A percentile compares a stretch with the other conserved stretches of the same genome.
phyloP scores from a whole-genome alignment of 2,329 filamentous ascomycete species.

The Exophiala phaeomuriformis region DNA sequence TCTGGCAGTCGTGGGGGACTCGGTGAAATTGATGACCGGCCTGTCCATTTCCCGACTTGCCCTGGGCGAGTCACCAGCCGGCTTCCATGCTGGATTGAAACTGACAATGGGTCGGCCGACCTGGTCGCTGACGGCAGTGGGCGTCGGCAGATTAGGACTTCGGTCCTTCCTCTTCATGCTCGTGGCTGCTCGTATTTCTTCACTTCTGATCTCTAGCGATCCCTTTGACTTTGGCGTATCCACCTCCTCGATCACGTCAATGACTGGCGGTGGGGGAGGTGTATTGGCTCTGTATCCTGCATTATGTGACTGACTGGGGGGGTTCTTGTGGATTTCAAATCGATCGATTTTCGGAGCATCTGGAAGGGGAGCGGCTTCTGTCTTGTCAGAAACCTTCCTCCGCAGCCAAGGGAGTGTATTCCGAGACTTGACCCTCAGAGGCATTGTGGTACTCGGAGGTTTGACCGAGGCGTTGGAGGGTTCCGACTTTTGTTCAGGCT shows the following conservation, averaged over 20 bases:
- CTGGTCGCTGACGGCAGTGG: slow-evolving; percentile 82
- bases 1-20: slow-evolving; percentile 8
- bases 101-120: slow-evolving; percentile 93
- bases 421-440: slow-evolving; percentile 53
- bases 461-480: background rate
- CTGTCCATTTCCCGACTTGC: slow-evolving; percentile 27
- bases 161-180: slow-evolving; percentile 82
- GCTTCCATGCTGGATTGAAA: slow-evolving; percentile 77
- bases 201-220: slow-evolving; percentile 72
- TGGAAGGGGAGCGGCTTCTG: slow-evolving; percentile 28
- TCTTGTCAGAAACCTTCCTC: slow-evolving; percentile 37
- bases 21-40: slow-evolving; percentile 22
- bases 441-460: slow-evolving; percentile 34
- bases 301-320: slow-evolving; percentile 74
- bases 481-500: slow-evolving; percentile 52
- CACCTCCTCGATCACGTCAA: slow-evolving; percentile 26
- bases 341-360: slow-evolving; percentile 43
- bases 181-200: slow-evolving; percentile 84
- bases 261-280: slow-evolving; percentile 26
- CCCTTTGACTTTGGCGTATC: slow-evolving; percentile 57
- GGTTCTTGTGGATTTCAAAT: slow-evolving; percentile 76
- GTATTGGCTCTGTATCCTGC: slow-evolving; percentile 68
- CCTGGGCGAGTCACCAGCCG: slow-evolving; percentile 33
- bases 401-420: slow-evolving; percentile 51
- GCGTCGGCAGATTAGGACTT: slow-evolving; percentile 78